Conservation (phyloP, 257 asterid species). For the Penstemon davidsonii region DNA sequence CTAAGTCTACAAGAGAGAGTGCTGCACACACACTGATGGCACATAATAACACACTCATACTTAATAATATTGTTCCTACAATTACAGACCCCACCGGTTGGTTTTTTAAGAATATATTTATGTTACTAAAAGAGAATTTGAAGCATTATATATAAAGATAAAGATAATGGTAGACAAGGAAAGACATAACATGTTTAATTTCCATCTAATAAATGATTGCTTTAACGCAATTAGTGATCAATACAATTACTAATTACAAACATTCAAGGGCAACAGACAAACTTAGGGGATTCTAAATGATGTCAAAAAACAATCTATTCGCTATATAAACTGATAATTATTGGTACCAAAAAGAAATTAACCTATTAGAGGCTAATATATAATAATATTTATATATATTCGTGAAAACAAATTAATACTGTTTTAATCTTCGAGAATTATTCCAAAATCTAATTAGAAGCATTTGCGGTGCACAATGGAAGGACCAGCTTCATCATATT, state of each 20-base stretch:
- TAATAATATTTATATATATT: not conserved
- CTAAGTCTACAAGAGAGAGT: conserved; percentile 33
- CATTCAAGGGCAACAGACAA: no score
- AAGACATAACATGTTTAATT: not conserved
- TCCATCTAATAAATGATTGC: not conserved
- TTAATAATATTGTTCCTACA: conserved; percentile 17
- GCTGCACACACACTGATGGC: conserved; percentile 50
- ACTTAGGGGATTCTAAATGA: no score
- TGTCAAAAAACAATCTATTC: no score
- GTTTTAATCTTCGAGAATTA: not conserved
- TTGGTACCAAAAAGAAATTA: not conserved
- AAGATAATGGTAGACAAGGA: no score
- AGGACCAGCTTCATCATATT: not conserved
- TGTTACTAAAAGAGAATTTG: not conserved
- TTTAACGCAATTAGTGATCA: no score
- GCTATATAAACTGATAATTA: no score
- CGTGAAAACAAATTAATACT: not conserved
- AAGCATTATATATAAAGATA: no score
- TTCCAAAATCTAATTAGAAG: conserved; percentile 9
- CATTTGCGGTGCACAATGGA: conserved; percentile 31
- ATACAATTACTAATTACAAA: no score
- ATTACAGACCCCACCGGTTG: not conserved
- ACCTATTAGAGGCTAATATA: no score
- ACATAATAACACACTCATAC: conserved; percentile 33
- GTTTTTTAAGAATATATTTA: not conserved